Evolutionary conservation across 2,329 filamentous ascomycete genomes (phyloP), one percentile per base, ranked within the genome.

Genomic region (Alternaria rosae): DNA sequence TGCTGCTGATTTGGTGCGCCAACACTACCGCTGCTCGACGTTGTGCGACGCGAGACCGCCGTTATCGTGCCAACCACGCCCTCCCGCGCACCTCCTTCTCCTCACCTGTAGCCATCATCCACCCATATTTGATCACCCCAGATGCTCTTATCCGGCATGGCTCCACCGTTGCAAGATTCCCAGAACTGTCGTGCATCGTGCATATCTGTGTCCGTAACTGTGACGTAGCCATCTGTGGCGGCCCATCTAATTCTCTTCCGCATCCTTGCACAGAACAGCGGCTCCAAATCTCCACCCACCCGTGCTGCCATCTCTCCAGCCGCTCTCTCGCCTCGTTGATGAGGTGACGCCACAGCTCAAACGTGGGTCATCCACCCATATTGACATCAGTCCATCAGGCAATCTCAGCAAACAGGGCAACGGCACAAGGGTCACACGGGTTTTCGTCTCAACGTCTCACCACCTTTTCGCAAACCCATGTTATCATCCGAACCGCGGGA

Each of bases 171-270:
- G 54, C 47, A 51, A 4, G 6, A 17, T 28, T 45, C 23, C 47
- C 15, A 21, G 48, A 57, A n/a, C 13, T 13, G 38, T 41, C 38
- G 32, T 38, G 30, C 30, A 32, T 12, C 30, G 12, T 32, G 30
- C 30, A 15, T 15, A n/a, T 38, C 35, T n/a, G 35, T 28, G 32
- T 35, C 35, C 25, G 30, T 12, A 43, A 8, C n/a, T 32, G 54
- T 66, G 63, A 66, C 63, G 60, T 66, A 66, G 54, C 41, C 45
- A 38, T 64, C 21, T 55, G 53, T 55, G 53, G 53, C 53, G 58
- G 54, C 44, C 41, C 30, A 13, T n/a, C n/a, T 15, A 41, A 42
- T 53, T 21, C 35, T 53, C 41, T 54, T 54, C 47, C 54, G 35
- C 35, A 38, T 38, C 35, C 35, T 38, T 38, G 35, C 35, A 17